phyloP scores from a whole-genome alignment of 2,329 filamentous ascomycete genomes.

The Teratosphaeria gauchensis region DNA sequence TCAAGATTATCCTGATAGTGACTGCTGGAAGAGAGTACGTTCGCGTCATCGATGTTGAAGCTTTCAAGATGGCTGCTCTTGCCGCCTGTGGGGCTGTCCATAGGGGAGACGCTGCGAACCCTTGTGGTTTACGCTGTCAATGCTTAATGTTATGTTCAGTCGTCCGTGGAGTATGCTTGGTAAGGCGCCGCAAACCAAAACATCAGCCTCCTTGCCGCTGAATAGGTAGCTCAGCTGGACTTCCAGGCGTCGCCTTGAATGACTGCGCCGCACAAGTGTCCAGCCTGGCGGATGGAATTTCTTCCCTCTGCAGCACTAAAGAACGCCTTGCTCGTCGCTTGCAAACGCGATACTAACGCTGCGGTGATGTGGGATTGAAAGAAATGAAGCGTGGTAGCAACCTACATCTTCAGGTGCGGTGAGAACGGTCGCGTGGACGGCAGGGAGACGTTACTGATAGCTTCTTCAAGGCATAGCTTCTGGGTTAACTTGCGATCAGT shows the following conservation, averaged over 20 bases:
- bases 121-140: neutral
- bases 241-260: neutral
- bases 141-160: no score
- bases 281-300: no score
- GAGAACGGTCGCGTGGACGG: neutral
- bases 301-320: neutral
- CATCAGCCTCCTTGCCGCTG: neutral
- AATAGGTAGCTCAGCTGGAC: neutral
- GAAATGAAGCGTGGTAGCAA: neutral
- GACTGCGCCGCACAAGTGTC: no score
- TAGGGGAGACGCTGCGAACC: neutral
- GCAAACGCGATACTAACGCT: neutral
- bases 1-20: neutral
- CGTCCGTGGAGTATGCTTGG: neutral
- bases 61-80: neutral
- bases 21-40: neutral
- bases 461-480: neutral
- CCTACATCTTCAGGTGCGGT: neutral
- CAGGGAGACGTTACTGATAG: neutral
- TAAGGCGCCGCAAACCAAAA: neutral
- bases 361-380: neutral
- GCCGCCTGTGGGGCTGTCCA: neutral
- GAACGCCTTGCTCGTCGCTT: neutral
- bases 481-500: neutral
- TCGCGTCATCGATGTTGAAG: neutral